Base-by-base conservation (phyloP, 257 asterid species). In the Fraxinus americana region DNA sequence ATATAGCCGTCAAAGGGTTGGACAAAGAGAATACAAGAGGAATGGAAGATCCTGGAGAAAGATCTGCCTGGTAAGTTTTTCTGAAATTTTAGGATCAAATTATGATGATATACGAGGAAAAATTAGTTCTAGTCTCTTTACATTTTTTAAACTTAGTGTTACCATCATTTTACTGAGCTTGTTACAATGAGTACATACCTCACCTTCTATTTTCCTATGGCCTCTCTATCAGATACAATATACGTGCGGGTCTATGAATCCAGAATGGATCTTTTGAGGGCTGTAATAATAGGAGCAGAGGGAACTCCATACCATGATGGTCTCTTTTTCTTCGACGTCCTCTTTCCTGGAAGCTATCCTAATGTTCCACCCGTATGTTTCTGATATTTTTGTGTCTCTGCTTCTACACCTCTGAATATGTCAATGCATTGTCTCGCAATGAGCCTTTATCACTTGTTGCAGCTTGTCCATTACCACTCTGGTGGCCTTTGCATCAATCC, bases 241-340 rank as follows among this genome's bases (percentile, higher is more conserved):
- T 89, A 87, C 77, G 98, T 92, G 71, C 83, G 99, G 89, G 98
- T 87, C 57, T 93, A 90, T 27, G 99, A 96, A 83, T 73, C 94
- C 27, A 88, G 97, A 81, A 93, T 96, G 97, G 97, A 96, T 85
- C 92, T 96, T 74, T 84, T 96, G 90, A 85, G 97, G 86, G 98
- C 98, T 54, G 97, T 88, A 77, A 91, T 96, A 72, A 80, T 92
- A 70, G 99, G 99, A 70, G 97, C 98, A 17, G 96, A 92, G 80
- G 99, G 99, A 81, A 96, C 99, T 35, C 99, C 99, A 16, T 96
- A 93, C 81, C 97, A 93, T 67, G 99, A 92, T 66, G 99, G 98
- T 34, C 97, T 96, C 81, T 96, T 88, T 83, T 92, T 96, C 97
- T 96, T 96, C 77, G 99, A 96, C 59, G 87, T 96, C 81, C 76